A percentile compares a stretch with the other conserved stretches of the same genome.
These are phyloP conservation scores for Sugiyamaella marilandica DNA, from an alignment of 805 yeast species.

Conservation along the genomic window DNA sequence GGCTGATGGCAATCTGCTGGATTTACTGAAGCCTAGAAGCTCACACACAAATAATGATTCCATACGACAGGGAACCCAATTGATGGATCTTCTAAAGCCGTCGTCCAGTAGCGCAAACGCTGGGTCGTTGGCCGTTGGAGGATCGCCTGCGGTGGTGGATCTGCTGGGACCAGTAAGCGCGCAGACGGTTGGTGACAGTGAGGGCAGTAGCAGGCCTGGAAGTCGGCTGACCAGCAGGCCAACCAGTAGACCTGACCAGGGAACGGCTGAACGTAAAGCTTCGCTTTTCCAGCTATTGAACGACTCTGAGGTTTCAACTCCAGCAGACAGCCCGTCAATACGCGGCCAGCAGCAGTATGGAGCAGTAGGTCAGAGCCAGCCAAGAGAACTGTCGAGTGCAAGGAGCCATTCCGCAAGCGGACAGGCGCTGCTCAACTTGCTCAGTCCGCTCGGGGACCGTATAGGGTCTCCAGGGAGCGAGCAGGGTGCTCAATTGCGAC, in stretches of 20 bases:
- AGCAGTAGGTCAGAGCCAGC: background rate
- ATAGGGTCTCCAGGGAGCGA: background rate
- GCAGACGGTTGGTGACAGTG: background rate
- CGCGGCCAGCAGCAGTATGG: background rate
- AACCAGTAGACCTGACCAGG: background rate
- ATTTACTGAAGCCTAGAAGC: slow-evolving; percentile 2
- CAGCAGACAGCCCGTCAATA: background rate
- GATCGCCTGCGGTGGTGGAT: background rate
- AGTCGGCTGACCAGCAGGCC: too few species aligned
- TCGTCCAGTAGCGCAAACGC: background rate
- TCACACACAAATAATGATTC: too few species aligned
- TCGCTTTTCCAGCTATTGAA: background rate
- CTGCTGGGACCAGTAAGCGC: background rate
- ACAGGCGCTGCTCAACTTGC: slow-evolving; percentile 6
- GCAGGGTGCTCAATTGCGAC: too few species aligned
- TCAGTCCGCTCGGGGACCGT: background rate
- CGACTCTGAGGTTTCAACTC: background rate
- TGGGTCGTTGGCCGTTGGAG: background rate
- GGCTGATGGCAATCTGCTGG: background rate
- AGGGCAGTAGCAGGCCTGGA: too few species aligned
- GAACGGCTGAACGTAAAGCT: background rate
- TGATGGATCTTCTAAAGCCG: background rate
- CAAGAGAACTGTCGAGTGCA: background rate
- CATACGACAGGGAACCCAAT: too few species aligned
- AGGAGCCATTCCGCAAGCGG: slow-evolving; percentile 2